A percentile compares a stretch with the other conserved stretches of the same genome.
These are phyloP conservation scores for Suhomyces sp. DNA, from an alignment of 805 yeast species.

Conservation along the genomic window DNA sequence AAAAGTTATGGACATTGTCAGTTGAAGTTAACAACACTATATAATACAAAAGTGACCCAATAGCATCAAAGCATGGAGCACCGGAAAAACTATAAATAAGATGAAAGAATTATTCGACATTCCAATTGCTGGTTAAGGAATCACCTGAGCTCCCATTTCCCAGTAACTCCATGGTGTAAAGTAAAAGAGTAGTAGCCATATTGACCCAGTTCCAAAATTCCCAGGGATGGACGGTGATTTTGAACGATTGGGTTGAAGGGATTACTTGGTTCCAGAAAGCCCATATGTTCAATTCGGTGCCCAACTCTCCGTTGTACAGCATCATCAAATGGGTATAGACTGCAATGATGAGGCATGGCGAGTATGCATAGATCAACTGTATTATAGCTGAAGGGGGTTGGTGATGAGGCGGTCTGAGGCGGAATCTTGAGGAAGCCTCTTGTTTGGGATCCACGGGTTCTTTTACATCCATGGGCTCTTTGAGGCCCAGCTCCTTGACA, in stretches of 20 bases:
- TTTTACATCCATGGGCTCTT: neutral
- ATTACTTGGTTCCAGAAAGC: constrained; percentile 43
- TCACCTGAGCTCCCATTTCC: constrained; percentile 32
- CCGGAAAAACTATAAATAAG: neutral
- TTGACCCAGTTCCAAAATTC: constrained; percentile 98
- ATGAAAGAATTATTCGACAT: constrained; percentile 27
- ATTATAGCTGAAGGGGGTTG: constrained; percentile 39
- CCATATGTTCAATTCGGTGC: constrained; percentile 60
- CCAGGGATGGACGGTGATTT: constrained; percentile 63
- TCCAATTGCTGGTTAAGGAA: constrained; percentile 43
- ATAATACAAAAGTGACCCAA: neutral
- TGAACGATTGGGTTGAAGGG: constrained; percentile 13
- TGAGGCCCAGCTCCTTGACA: neutral
- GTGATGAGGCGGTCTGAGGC: constrained; percentile 14
- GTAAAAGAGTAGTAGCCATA: constrained; percentile 71
- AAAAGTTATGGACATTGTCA: neutral
- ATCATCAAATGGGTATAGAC: constrained; percentile 92
- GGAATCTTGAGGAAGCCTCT: constrained; percentile 9
- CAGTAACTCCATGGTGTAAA: constrained; percentile 76
- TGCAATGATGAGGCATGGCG: constrained; percentile 92
- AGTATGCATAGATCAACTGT: constrained; percentile 73
- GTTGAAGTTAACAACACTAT: neutral
- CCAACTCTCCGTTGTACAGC: constrained; percentile 78
- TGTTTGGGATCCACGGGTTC: neutral
- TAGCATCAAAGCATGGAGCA: too few species aligned